Evolutionary conservation across 371 early-diverging fungal genomes (phyloP).

Genomic region (Chytridium lagenaria): DNA sequence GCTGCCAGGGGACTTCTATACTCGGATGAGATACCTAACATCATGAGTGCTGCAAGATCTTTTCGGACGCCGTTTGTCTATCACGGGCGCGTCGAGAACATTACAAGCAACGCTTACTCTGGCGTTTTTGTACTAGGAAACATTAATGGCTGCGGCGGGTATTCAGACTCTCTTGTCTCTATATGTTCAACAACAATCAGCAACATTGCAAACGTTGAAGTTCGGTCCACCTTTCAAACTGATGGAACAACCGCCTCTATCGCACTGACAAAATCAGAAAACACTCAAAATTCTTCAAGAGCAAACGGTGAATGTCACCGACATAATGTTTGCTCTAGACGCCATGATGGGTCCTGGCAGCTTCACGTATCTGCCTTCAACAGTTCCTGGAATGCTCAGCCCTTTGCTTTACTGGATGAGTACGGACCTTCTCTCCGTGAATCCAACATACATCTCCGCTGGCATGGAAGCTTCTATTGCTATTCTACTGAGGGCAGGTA

Average conservation of each 20-base stretch:
- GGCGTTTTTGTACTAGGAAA: constrained; percentile 11
- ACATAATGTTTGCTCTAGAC: constrained; percentile 16
- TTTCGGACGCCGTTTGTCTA: background rate
- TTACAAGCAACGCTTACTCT: background rate
- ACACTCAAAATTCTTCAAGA: background rate
- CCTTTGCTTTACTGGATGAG: constrained; percentile 40
- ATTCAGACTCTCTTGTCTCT: constrained; percentile 8
- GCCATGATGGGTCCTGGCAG: constrained; percentile 1
- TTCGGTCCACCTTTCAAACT: constrained; percentile 19
- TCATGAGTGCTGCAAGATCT: background rate
- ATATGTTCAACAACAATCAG: constrained; percentile 29
- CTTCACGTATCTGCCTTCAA: constrained; percentile 15
- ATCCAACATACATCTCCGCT: constrained; percentile 27
- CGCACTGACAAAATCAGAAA: constrained; percentile 20
- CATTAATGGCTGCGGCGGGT: constrained; percentile 12
- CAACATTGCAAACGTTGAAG: constrained; percentile 16
- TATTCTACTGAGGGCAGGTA: constrained; percentile 34
- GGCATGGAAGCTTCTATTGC: constrained; percentile 37
- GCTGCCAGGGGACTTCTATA: background rate
- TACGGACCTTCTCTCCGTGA: constrained; percentile 25
- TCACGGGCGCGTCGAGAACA: background rate
- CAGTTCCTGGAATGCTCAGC: constrained; percentile 31
- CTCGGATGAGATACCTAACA: background rate
- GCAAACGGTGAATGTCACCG: background rate
- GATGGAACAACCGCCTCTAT: constrained; percentile 44